Evolutionary conservation across 306 rosid species (phyloP).

Genomic region (Alnus glutinosa): DNA sequence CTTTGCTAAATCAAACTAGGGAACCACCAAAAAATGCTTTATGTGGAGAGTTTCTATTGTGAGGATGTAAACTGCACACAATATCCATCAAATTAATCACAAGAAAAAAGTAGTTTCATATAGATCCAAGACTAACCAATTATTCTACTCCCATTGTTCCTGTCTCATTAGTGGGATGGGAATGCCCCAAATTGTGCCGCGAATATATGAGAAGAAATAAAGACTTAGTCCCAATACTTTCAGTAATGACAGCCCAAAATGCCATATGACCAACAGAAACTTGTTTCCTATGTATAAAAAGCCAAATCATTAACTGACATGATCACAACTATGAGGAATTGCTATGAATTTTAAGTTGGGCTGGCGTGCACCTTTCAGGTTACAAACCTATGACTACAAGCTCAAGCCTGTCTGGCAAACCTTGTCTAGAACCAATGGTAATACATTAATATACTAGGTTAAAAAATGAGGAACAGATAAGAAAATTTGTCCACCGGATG

Average conservation of each 20-base stretch:
- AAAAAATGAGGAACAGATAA: not conserved
- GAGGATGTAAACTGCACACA: not conserved
- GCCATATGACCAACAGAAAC: not conserved
- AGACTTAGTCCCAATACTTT: not conserved
- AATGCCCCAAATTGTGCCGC: not conserved
- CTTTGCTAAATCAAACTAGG: not conserved
- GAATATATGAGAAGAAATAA: not conserved
- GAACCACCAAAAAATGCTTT: not conserved
- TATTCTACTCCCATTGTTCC: not conserved
- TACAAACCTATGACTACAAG: slow-evolving; percentile 11
- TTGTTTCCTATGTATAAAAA: not conserved
- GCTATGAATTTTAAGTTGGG: not conserved
- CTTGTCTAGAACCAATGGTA: slow-evolving; percentile 1
- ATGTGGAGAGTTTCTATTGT: not conserved
- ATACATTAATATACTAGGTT: not conserved
- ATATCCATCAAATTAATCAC: not conserved
- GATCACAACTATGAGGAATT: not conserved
- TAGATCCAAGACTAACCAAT: not conserved
- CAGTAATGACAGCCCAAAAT: not conserved
- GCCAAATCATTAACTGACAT: not conserved
- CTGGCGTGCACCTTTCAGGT: not conserved
- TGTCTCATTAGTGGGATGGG: not conserved
- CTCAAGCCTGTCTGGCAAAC: slow-evolving; percentile 7
- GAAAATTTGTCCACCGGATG: not conserved
- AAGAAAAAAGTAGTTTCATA: not conserved